Base-by-base conservation (phyloP, 441 rosid species). In the Theobroma grandiflorum region DNA sequence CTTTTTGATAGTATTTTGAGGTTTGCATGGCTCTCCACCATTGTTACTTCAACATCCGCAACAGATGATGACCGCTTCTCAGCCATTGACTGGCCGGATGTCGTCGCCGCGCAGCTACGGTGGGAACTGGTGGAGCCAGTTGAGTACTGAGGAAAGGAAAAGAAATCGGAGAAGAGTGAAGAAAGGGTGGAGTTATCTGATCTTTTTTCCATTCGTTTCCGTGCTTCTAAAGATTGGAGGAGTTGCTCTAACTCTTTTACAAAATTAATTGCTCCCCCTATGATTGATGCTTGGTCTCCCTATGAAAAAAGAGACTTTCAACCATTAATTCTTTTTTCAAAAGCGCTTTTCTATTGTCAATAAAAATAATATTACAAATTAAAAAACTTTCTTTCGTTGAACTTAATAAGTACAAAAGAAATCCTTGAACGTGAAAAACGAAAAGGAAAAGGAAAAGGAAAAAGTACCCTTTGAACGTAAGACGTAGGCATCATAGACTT, bases 201-300 rank as follows among this genome's bases (percentile, higher is more conserved):
- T 26, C 71, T 65, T 77, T 68, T 55, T 52, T 72, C 75, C 66
- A 59, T 52, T 77, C 65, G 68, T 70, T 82, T 82, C 59, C 81
- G 78, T 9, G 83, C 84, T 86, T 88, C 84, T 57, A 87, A 81
- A 43, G 87, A 84, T 61, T 92, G 93, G 2, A 87, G 84, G 26
- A 72, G 86, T 52, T 88, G 90, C 79, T 92, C 96, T 45, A 87
- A 89, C 78, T 88, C 86, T 86, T 88, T 92, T 38, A 91, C 86
- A 72, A 88, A 91, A 83, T 86, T 87, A 70, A 91, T 88, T 9
- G 96, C 90, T 66, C 96, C 94, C 8, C 91, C 96, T 11, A 92
- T 65, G 63, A 90, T 89, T 58, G 96, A 92, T 82, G 94, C 94
- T 84, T 92, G 94, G 82, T 92, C 94, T 68, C 86, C 87, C 96